phyloP scores from a whole-genome alignment of 2,329 filamentous ascomycete genomes.

The Ascochyta pisi region DNA sequence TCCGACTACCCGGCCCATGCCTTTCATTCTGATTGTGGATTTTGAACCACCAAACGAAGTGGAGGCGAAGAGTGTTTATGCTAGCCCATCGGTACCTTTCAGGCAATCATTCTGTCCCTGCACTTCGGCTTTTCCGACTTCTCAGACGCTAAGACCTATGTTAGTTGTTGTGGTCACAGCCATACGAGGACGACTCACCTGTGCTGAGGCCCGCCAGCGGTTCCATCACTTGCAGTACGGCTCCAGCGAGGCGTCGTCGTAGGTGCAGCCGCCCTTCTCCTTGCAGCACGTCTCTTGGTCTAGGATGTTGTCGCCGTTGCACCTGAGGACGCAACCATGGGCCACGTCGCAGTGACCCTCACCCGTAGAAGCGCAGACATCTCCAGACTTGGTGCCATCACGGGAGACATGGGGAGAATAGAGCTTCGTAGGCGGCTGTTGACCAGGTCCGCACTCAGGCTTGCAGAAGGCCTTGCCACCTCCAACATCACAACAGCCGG shows the following conservation, averaged over 20 bases:
- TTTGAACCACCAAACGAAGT: neutral
- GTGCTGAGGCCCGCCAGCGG: neutral
- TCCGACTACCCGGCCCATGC: neutral
- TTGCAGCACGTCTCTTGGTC: neutral
- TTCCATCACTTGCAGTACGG: neutral
- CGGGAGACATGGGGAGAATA: neutral
- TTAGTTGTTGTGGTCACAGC: neutral
- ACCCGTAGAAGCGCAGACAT: neutral
- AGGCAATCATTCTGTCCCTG: neutral
- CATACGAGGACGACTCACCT: neutral
- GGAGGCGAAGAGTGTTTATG: neutral
- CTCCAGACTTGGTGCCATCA: neutral
- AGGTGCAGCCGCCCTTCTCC: neutral
- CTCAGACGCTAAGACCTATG: neutral
- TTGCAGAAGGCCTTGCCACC: conserved; percentile 14
- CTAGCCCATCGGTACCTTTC: neutral
- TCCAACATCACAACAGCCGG: conserved; percentile 12
- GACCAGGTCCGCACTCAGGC: conserved; percentile 2
- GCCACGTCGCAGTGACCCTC: neutral
- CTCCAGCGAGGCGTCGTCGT: neutral
- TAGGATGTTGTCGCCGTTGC: neutral
- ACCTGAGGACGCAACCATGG: neutral
- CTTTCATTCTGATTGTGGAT: neutral
- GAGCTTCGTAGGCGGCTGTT: neutral
- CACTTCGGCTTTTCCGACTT: neutral